Base-by-base conservation (phyloP, 2,329 filamentous ascomycete species). In the Bipolaris gigantea region DNA sequence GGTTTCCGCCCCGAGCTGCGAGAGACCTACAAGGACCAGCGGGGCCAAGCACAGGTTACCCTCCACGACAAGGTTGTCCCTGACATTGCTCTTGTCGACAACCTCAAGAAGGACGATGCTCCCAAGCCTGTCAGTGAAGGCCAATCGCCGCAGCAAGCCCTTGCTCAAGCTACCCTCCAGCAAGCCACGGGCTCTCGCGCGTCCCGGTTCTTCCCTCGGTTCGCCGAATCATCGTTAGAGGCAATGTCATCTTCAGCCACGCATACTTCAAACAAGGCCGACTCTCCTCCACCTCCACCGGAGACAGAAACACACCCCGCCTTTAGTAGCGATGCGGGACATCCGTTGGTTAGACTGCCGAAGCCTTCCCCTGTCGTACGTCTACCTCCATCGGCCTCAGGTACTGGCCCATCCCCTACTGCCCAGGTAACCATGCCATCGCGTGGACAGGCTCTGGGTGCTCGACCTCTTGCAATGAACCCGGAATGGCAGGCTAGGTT, bases 401-500 rank as follows among this genome's bases (percentile, higher is more conserved):
- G 67, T 18, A 70, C 77, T 21, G 76, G 78, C 16, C 64, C 65
- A 21, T 18, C 52, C 18, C 59, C 72, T 43, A 64, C 67, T 32
- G 69, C 71, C 35, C 73, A 77, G 19, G 76, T 79, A 18, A 66
- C 67, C 53, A 76, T 78, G 73, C 74, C 72, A 27, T 52, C 64
- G 33, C 66, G 71, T 27, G 60, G 62, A 34, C 64, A 64, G 19
- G 45, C 63, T 34, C 51, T 74, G 47, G 72, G 73, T 27, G 68
- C 76, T 4, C 70, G 73, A 66, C 66, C 71, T 63, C 69, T 76
- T 60, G 63, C 54, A 73, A 79, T 69, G 56, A 67, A 68, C 35
- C 46, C 79, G 75, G 81, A 81, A 50, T 93, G 92, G 92, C 91
- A 96, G 73, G 87, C 89, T 64, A 86, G 86, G 65, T 92, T 97